Percentiles rank a stretch among this genome's conserved stretches.
phyloP scores from a whole-genome alignment of 2,329 filamentous ascomycete genomes.

The Epichloe sylvatica region DNA sequence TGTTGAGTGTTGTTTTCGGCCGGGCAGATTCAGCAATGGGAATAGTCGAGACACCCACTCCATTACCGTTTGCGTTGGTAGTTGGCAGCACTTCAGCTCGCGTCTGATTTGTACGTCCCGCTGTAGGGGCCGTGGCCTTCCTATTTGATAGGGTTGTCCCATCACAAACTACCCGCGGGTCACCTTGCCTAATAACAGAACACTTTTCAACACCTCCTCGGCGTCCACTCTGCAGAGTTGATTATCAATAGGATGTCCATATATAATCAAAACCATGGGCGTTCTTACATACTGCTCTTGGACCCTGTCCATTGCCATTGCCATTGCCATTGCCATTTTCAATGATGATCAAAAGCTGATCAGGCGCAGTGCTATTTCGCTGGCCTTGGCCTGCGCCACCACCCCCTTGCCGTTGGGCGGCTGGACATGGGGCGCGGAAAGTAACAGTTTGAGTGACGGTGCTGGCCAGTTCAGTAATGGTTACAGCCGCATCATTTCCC shows the following conservation, averaged over 20 bases:
- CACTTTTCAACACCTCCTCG: not conserved
- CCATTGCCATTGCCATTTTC: not conserved
- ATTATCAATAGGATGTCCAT: not conserved
- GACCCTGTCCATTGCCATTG: not conserved
- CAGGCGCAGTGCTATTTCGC: not conserved
- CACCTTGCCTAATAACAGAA: not conserved
- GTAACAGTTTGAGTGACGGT: too few species aligned
- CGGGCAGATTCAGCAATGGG: slow-evolving; percentile 14
- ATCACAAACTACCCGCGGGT: not conserved
- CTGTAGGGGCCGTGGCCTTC: not conserved
- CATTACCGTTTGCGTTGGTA: slow-evolving; percentile 12
- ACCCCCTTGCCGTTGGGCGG: too few species aligned
- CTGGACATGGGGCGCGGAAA: too few species aligned
- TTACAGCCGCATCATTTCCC: slow-evolving; percentile 7
- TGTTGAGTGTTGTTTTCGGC: slow-evolving; percentile 15
- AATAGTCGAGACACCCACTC: slow-evolving; percentile 18
- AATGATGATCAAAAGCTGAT: not conserved
- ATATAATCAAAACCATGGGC: not conserved
- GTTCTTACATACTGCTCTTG: not conserved
- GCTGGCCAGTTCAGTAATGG: slow-evolving; percentile 5
- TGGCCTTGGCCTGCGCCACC: not conserved
- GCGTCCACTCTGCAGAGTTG: not conserved
- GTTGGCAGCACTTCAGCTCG: not conserved
- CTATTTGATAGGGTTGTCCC: not conserved
- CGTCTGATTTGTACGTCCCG: not conserved